Percentiles rank a stretch among this genome's conserved stretches.
Evolutionary conservation across 208 protist species (phyloP).

Genomic region (Crithidia sp.): DNA sequence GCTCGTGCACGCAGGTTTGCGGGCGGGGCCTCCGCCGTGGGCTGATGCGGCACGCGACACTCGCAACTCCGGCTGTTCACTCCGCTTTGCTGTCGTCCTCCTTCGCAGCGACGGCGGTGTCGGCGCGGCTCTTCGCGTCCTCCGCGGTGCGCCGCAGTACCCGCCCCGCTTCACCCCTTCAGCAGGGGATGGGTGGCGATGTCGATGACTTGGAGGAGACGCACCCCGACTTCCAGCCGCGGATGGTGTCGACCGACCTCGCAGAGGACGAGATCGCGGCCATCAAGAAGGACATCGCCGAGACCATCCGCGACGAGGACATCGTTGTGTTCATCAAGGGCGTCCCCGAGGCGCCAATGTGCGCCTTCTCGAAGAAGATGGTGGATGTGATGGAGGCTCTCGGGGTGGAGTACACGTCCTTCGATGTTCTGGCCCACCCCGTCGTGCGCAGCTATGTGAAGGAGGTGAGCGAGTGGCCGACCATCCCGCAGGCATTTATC

Average conservation of each 20-base stretch:
- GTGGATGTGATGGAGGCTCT: conserved; percentile 93
- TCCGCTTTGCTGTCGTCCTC: no score
- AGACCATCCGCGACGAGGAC: conserved; percentile 90
- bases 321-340: conserved; percentile 98
- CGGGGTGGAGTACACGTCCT: conserved; percentile 91
- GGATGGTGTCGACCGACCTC: conserved; percentile 66
- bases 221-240: conserved; percentile 89
- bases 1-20: no score
- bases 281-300: conserved; percentile 89
- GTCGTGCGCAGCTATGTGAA: conserved; percentile 94
- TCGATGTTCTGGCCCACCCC: conserved; percentile 94
- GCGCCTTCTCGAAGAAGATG: conserved; percentile 95
- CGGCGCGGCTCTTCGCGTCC: not conserved
- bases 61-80: no score
- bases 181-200: conserved; percentile 42
- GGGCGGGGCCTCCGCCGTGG: no score
- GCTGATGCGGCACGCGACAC: no score
- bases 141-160: not conserved
- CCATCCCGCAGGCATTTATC: conserved; percentile 96
- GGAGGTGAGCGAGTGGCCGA: conserved; percentile 96
- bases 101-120: no score
- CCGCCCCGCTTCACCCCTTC: not conserved
- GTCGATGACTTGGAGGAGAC: conserved; percentile 78
- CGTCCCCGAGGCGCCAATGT: conserved; percentile 94
- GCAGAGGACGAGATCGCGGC: conserved; percentile 79